Base-by-base conservation (phyloP, 2,329 filamentous ascomycete genomes). In the Alternaria ventricosa region DNA sequence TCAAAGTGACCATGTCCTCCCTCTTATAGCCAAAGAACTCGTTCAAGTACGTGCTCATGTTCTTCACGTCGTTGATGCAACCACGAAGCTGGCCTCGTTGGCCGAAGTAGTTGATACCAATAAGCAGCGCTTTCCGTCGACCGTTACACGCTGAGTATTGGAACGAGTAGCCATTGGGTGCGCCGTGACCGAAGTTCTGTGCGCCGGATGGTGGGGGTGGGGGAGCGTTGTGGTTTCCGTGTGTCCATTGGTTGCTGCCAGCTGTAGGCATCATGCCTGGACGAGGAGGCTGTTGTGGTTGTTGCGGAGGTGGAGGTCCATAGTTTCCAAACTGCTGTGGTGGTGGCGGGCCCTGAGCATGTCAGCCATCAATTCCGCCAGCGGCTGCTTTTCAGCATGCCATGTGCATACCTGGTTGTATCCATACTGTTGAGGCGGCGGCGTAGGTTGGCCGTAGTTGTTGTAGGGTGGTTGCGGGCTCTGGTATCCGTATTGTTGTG, bases 1-100 rank as follows among this genome's bases (percentile, higher is more conserved):
- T 97, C 78, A 98, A 86, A 66, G 96, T 90, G 20, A 98, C 95
- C 95, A 98, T 98, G 77, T 98, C 94, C 81, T 97, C 95, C 62
- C 94, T 86, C 82, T 93, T 94, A 80, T 98, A 98, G 28, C 92
- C 92, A 79, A 96, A 97, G 76, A 93, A 90, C 80, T 94, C 89
- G 67, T 93, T 92, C 62, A 98, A 84, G 78, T 97, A 98, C 54
- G 87, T 87, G 22, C 94, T 97, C 93, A 98, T 97, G 83, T 97
- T 97, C 82, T 94, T 92, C 46, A 97, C 95, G 78, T 98, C 95
- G 78, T 98, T 97, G 84, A 97, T 97, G 77, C 95, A 98, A 49
- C 95, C 95, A 61, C 94, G 87, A 51, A 97, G 85, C 84, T 97
- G 92, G 27, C 94, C 94, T 61, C 92, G 89, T 82, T 97, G 94